phyloP scores from a whole-genome alignment of 768 basidiomycete genomes.

The Rhizopogon roseolus region DNA sequence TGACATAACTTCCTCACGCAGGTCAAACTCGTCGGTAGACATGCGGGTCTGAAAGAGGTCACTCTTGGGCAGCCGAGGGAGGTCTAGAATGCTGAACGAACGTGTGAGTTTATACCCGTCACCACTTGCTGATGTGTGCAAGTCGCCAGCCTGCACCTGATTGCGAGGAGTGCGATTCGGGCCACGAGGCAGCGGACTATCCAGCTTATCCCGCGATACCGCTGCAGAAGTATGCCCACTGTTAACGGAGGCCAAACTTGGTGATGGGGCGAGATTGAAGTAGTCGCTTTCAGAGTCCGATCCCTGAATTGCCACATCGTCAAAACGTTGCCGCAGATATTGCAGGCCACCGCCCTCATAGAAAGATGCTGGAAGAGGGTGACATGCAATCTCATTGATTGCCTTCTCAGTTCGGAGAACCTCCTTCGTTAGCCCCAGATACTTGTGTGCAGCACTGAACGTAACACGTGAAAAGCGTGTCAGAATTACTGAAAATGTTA shows the following conservation, averaged over 20 bases:
- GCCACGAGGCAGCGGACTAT: slow-evolving; percentile 21
- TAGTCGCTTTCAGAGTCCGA: slow-evolving; percentile 57
- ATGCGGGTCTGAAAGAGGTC: slow-evolving; percentile 17
- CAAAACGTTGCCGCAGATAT: slow-evolving; percentile 87
- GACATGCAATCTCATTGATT: slow-evolving; percentile 95
- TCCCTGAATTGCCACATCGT: slow-evolving; percentile 40
- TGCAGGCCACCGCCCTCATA: slow-evolving; percentile 91
- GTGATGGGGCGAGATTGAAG: slow-evolving; percentile 31
- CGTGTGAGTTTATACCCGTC: slow-evolving; percentile 46
- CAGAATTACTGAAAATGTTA: slow-evolving; percentile 65
- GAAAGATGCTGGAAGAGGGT: slow-evolving; percentile 87
- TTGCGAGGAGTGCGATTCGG: slow-evolving; percentile 39
- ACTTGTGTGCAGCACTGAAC: slow-evolving; percentile 95
- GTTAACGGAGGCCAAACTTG: slow-evolving; percentile 2
- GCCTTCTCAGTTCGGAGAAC: slow-evolving; percentile 95
- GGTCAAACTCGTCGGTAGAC: slow-evolving; percentile 75
- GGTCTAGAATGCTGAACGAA: slow-evolving; percentile 45
- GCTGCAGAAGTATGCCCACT: slow-evolving; percentile 11
- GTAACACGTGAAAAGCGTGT: slow-evolving; percentile 97
- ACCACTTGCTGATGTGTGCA: slow-evolving; percentile 52
- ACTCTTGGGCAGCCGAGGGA: slow-evolving; percentile 37
- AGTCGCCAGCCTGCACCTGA: slow-evolving; percentile 72
- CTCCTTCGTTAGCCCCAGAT: slow-evolving; percentile 91
- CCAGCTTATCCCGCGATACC: slow-evolving; percentile 19
- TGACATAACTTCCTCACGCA: slow-evolving; percentile 95